Conservation (phyloP, 345 rosid species). For the Eucalyptus tenuipes region DNA sequence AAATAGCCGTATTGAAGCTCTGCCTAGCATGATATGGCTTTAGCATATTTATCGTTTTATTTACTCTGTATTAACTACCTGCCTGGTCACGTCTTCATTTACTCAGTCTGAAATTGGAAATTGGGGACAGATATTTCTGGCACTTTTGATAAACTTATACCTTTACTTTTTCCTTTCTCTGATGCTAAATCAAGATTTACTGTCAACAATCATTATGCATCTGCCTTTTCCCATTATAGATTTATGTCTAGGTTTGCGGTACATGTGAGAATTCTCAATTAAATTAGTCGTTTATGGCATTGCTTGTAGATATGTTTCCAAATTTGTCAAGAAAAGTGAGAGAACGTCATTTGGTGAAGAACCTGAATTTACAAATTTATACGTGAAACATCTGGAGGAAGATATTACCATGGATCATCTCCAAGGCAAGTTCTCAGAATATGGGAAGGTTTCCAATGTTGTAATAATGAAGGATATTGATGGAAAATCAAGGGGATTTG, state of each 20-base stretch:
- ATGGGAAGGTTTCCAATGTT: constrained; percentile 42
- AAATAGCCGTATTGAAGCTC: not conserved
- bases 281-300: not conserved
- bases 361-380: constrained; percentile 35
- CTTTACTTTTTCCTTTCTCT: not conserved
- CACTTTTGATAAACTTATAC: not conserved
- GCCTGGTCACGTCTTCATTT: not conserved
- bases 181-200: not conserved
- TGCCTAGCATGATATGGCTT: not conserved
- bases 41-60: not conserved
- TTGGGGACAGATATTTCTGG: not conserved
- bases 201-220: not conserved
- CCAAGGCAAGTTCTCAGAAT: constrained; percentile 30
- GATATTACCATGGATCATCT: constrained; percentile 38
- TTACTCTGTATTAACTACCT: not conserved
- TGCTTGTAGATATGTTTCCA: constrained; percentile 24
- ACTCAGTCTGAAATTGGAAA: not conserved
- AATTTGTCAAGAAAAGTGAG: constrained; percentile 44
- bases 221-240: not conserved
- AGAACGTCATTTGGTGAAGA: constrained; percentile 19
- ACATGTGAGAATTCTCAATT: not conserved
- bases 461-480: constrained; percentile 41
- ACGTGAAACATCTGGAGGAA: constrained; percentile 44
- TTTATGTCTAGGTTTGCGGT: not conserved
- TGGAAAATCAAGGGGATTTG: constrained; percentile 63